Evolutionary conservation across 2,329 filamentous ascomycete species (phyloP).

Genomic region (Capronia epimyces): DNA sequence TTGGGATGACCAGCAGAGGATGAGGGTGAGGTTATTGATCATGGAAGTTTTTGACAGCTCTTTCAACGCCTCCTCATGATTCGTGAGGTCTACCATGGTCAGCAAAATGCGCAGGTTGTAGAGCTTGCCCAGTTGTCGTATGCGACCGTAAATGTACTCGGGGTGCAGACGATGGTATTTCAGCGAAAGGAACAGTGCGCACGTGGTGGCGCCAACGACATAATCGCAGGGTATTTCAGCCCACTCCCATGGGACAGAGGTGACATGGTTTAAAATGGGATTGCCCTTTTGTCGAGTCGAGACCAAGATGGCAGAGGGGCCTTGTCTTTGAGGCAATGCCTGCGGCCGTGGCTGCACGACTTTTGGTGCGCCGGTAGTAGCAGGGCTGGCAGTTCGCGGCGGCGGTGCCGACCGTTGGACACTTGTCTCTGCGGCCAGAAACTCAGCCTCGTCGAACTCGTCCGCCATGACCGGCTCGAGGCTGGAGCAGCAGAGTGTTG

Average conservation of each 20-base stretch:
- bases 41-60: conserved; percentile 89
- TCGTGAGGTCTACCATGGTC: conserved; percentile 89
- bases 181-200: conserved; percentile 84
- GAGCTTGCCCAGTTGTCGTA: conserved; percentile 74
- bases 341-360: conserved; percentile 86
- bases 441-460: conserved; percentile 45
- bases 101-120: conserved; percentile 83
- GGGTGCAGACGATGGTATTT: conserved; percentile 97
- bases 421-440: conserved; percentile 34
- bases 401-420: conserved; percentile 42
- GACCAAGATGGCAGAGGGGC: conserved; percentile 76
- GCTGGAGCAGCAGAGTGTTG: not conserved
- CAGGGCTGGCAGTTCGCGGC: conserved; percentile 30
- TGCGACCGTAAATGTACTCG: conserved; percentile 94
- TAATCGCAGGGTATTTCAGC: conserved; percentile 96
- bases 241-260: conserved; percentile 87
- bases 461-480: conserved; percentile 38
- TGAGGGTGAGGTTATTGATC: conserved; percentile 85
- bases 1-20: conserved; percentile 89
- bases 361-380: conserved; percentile 26
- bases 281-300: conserved; percentile 93
- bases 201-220: conserved; percentile 78
- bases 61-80: conserved; percentile 82
- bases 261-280: conserved; percentile 77
- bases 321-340: conserved; percentile 61